phyloP scores from a whole-genome alignment of 345 rosid species.

The Lumnitzera racemosa region DNA sequence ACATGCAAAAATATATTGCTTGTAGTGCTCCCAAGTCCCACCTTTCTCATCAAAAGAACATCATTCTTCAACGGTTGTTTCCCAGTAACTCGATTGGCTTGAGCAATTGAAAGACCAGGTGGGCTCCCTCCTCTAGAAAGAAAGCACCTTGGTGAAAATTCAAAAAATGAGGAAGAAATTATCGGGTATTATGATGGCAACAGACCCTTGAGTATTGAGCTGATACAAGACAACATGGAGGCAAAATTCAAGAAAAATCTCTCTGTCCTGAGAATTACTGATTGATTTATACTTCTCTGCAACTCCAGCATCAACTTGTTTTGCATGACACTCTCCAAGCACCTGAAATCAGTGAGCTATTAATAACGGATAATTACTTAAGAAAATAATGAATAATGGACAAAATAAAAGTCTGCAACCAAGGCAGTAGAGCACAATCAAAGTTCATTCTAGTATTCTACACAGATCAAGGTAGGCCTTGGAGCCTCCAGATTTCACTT shows the following conservation, averaged over 20 bases:
- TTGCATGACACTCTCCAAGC: constrained; percentile 85
- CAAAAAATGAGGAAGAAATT: constrained; percentile 5
- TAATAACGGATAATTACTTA: neutral
- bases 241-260: constrained; percentile 75
- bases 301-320: constrained; percentile 46
- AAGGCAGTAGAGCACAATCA: too few relatives aligned
- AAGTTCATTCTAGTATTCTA: too few relatives aligned
- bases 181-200: constrained; percentile 5
- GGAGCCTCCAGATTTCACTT: too few relatives aligned
- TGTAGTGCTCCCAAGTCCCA: constrained; percentile 18
- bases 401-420: too few relatives aligned
- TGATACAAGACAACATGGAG: constrained; percentile 67
- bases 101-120: constrained; percentile 81
- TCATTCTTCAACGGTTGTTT: constrained; percentile 61
- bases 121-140: constrained; percentile 65
- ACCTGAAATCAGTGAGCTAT: constrained; percentile 44
- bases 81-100: constrained; percentile 68
- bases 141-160: constrained; percentile 21
- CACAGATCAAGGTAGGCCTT: too few relatives aligned
- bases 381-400: too few relatives aligned
- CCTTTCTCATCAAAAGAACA: constrained; percentile 71
- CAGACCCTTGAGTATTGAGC: constrained; percentile 71
- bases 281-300: constrained; percentile 57
- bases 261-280: constrained; percentile 43
- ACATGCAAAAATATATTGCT: too few relatives aligned